Conservation (phyloP, 2,329 filamentous ascomycete species). For the Scedosporium apiospermum region DNA sequence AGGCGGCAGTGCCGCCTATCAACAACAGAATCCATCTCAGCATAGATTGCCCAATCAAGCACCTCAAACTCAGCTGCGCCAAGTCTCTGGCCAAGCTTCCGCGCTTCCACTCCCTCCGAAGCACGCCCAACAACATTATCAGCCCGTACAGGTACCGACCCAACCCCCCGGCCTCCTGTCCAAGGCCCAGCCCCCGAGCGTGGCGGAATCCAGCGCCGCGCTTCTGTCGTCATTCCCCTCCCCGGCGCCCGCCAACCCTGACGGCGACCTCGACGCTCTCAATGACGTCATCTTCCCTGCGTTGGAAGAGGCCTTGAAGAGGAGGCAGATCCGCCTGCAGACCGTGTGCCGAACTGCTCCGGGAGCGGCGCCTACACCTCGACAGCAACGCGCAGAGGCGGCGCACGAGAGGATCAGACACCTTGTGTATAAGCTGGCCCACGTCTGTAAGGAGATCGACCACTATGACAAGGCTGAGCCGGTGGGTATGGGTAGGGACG, state of each 20-base stretch:
- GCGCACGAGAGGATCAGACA: conserved; percentile 76
- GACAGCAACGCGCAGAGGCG: conserved; percentile 57
- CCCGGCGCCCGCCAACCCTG: conserved; percentile 45
- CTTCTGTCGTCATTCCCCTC: conserved; percentile 43
- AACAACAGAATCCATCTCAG: conserved; percentile 14
- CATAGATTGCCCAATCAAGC: conserved; percentile 15
- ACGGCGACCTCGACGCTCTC: conserved; percentile 72
- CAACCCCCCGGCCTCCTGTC: conserved; percentile 16
- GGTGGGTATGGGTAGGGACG: conserved; percentile 88
- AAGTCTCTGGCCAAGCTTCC: conserved; percentile 11
- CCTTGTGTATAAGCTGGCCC: conserved; percentile 72
- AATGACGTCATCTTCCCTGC: conserved; percentile 90
- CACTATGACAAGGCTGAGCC: conserved; percentile 76
- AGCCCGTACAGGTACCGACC: conserved; percentile 2
- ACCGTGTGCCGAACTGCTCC: conserved; percentile 31
- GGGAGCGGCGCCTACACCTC: conserved; percentile 39
- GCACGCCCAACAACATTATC: neutral
- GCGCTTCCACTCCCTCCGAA: conserved; percentile 1
- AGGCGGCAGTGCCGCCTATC: conserved; percentile 18
- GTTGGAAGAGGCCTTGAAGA: conserved; percentile 79
- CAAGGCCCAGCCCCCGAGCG: conserved; percentile 21
- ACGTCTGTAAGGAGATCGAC: conserved; percentile 84
- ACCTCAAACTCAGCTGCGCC: conserved; percentile 13
- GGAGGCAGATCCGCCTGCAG: conserved; percentile 57
- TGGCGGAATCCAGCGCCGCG: conserved; percentile 20